These are phyloP conservation scores for Termitomyces sp. DNA, from an alignment of 768 basidiomycete species.

Conservation along the genomic window DNA sequence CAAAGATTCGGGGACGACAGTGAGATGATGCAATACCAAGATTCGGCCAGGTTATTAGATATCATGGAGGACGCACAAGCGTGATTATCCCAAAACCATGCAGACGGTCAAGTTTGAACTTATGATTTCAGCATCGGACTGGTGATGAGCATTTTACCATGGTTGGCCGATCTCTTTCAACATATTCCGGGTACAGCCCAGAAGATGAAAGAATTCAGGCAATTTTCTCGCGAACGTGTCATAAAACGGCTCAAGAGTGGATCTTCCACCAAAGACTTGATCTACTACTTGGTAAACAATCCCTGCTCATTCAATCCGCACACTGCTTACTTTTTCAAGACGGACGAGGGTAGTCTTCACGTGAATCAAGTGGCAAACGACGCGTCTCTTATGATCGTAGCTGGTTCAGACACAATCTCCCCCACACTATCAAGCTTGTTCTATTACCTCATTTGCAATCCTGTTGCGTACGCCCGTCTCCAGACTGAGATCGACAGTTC, in stretches of 20 bases:
- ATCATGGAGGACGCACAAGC: not conserved
- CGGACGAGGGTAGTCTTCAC: not conserved
- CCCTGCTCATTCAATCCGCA: too few species aligned
- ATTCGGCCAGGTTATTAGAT: not conserved
- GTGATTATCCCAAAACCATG: not conserved
- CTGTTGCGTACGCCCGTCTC: not conserved
- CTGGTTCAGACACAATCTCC: slow-evolving; percentile 17
- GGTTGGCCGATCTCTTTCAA: not conserved
- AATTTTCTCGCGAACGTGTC: not conserved
- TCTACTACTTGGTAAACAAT: not conserved
- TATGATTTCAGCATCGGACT: not conserved
- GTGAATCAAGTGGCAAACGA: slow-evolving; percentile 16
- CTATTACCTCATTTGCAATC: slow-evolving; percentile 10
- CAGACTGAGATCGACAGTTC: not conserved
- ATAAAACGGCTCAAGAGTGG: not conserved
- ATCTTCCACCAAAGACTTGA: not conserved
- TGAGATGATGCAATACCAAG: not conserved
- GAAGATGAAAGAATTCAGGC: not conserved
- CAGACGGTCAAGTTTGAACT: too few species aligned
- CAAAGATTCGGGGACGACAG: not conserved
- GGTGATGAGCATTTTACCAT: not conserved
- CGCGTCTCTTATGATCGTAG: slow-evolving; percentile 12
- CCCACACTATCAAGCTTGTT: slow-evolving; percentile 15
- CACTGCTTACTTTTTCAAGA: not conserved
- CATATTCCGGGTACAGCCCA: not conserved